Percentiles rank a stretch among this genome's conserved stretches.
Conservation (phyloP, 2,329 filamentous ascomycete genomes). For the Aspergillus novoparasiticus region DNA sequence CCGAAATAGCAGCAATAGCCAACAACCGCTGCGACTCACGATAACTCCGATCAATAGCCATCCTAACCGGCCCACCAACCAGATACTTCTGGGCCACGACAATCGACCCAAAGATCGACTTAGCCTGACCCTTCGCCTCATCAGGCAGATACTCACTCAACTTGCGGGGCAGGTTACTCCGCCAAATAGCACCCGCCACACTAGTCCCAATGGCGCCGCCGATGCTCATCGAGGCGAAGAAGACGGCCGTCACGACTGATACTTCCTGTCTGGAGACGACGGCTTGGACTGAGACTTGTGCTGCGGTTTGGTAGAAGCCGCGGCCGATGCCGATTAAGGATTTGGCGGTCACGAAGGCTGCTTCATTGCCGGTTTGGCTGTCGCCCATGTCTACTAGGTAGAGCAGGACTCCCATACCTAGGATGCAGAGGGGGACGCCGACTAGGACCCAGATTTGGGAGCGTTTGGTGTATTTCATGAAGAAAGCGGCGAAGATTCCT, state of each 20-base stretch:
- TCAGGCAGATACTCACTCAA: conserved; percentile 22
- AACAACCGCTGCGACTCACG: conserved; percentile 24
- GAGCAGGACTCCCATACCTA: conserved; percentile 36
- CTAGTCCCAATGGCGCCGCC: conserved; percentile 37
- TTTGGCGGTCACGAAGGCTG: conserved; percentile 40
- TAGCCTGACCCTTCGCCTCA: conserved; percentile 21
- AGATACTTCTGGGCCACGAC: conserved; percentile 21
- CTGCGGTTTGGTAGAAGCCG: conserved; percentile 37
- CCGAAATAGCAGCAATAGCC: conserved; percentile 20
- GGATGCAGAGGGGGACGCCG: conserved; percentile 37
- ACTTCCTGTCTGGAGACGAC: conserved; percentile 38
- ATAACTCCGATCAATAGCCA: conserved; percentile 25
- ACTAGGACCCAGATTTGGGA: conserved; percentile 36
- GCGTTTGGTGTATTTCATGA: conserved; percentile 42
- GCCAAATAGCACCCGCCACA: conserved; percentile 43
- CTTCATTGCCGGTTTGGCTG: conserved; percentile 33
- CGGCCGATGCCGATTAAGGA: conserved; percentile 37
- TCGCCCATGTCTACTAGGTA: conserved; percentile 28
- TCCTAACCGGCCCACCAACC: conserved; percentile 13
- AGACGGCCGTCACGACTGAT: conserved; percentile 40
- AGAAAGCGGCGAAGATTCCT: conserved; percentile 36
- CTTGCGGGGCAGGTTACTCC: conserved; percentile 24
- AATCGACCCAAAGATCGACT: conserved; percentile 25
- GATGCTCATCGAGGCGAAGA: conserved; percentile 38
- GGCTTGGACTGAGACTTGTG: conserved; percentile 41